Evolutionary conservation across 164 flowering plant genomes (phyloP), one percentile per base, ranked within the genome.

Genomic region (Liriodendron chinense): DNA sequence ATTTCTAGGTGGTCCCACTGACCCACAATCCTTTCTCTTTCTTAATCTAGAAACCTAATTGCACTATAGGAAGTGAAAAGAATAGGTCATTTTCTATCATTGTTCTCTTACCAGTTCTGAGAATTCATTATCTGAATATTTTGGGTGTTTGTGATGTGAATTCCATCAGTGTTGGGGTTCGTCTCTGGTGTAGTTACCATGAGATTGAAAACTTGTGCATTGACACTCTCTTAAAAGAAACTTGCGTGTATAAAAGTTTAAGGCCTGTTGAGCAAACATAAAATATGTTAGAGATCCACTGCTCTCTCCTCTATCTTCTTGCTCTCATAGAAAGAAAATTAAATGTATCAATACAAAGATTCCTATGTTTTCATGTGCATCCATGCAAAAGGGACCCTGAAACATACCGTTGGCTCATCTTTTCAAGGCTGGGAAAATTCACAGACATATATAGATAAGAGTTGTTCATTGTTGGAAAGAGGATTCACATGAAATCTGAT

Each of bases 131-230:
- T 81, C 1, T 63, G 73, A 49, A 91, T 83, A 34, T 83, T 84
- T 65, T 83, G 83, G 50, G 91, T 83, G 0, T 4, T 69, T 1
- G 92, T 79, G 65, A 94, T 82, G 74, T 94, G 95, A 67, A 92
- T 91, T 23, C 97, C 97, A 78, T 92, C 97, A 9, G 97, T 92
- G 81, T 92, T 92, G n/a, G 97, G 97, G 76, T 95, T 92, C 0
- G 69, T 22, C 61, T 63, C 86, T 8, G 93, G 93, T 7, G 94
- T 86, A 50, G 68, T 68, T 4, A 92, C 77, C 13, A 34, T n/a
- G n/a, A n/a, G n/a, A n/a, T n/a, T n/a, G n/a, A n/a, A n/a, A n/a
- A n/a, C n/a, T n/a, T n/a, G n/a, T 3, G 91, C 94, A 64, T 50
- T 66, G 25, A n/a, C 21, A 72, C 94, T 18, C 72, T 77, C 53